Base-by-base conservation (phyloP, 2,329 filamentous ascomycete species). In the Fusarium sp. region DNA sequence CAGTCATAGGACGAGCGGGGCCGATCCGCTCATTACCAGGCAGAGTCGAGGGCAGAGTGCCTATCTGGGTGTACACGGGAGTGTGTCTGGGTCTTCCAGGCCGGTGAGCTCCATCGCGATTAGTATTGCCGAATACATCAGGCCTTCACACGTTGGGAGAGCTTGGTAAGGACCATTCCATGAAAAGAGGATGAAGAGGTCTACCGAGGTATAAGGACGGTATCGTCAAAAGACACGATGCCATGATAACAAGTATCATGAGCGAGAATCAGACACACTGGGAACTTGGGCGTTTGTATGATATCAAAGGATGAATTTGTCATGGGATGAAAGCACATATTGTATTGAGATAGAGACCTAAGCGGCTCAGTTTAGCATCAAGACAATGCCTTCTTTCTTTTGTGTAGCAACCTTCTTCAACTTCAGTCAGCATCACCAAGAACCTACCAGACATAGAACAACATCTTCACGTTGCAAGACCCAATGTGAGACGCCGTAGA, bases 71-170 rank as follows among this genome's bases (percentile, higher is more conserved):
- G n/a, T 75, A 16, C 58, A 43, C 10, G 34, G 45, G n/a, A 73
- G 62, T 37, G 9, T 60, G 16, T 43, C 74, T 6, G 72, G 62
- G 6, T 65, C 66, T 14, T 65, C 72, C 14, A 50, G 72, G 16
- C 72, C 70, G 8, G 64, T 23, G 13, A 75, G 73, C 35, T 66
- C 73, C 18, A 61, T 71, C 25, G 73, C 72, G 5, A 48, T 60
- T 5, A 76, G 73, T 41, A 75, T 75, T 27, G 59, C 68, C n/a
- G 70, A 75, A 32, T 75, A 75, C 57, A 60, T 76, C 52, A 68
- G 70, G 16, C 73, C 73, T 34, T 45, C 67, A n/a, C 61, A 73
- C 14, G 41, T 34, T 20, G 45, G 32, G 18, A 75, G 65, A 20
- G 58, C 56, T 18, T 75, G 72, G 72, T 74, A 30, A 61, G 11